Base-by-base conservation (phyloP, 805 yeast genomes). In the Hanseniaspora osmophila region DNA sequence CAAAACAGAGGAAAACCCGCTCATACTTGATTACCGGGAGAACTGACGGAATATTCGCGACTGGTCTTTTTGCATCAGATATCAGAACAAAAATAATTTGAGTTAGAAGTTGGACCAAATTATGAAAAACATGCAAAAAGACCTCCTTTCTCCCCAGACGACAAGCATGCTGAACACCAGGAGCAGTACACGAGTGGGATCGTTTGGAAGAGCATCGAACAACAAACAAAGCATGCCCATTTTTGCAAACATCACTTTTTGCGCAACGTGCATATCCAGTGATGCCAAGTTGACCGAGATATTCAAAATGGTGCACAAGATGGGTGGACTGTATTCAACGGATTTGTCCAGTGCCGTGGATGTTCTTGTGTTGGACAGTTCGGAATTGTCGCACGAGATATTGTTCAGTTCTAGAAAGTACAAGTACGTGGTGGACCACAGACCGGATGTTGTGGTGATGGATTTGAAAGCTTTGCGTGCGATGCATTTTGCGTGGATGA, bases 271-370 rank as follows among this genome's bases (percentile, higher is more conserved):
- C 18, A 22, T 38, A 19, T 18, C 30, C 30, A 38, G 15, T 19
- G 19, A 12, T 19, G 30, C 18, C 15, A 38, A 11, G n/a, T 38
- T 38, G 30, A 38, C 32, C 6, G 12, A 41, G 13, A 54, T 78
- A 27, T 65, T 70, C 2, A 56, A 61, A 10, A 70, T 70, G 54
- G 68, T 80, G 47, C 57, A 62, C 27, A 63, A 69, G 9, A 65
- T 81, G 58, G 90, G 88, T 7, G 88, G 87, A 1, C 55, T 53
- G 10, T 74, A 69, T 51, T 67, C 70, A 47, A 68, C 68, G 38
- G 80, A 80, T 53, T 60, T 81, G 51, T 75, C 79, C 66, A 72
- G 77, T 42, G 78, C 77, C 55, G 79, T 75, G 2, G 69, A 72
- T 44, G 73, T 73, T 37, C 59, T 82, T 22, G 66, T 82, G 5